Base-by-base conservation (phyloP, 306 rosid species). In the Cucumis melo region DNA sequence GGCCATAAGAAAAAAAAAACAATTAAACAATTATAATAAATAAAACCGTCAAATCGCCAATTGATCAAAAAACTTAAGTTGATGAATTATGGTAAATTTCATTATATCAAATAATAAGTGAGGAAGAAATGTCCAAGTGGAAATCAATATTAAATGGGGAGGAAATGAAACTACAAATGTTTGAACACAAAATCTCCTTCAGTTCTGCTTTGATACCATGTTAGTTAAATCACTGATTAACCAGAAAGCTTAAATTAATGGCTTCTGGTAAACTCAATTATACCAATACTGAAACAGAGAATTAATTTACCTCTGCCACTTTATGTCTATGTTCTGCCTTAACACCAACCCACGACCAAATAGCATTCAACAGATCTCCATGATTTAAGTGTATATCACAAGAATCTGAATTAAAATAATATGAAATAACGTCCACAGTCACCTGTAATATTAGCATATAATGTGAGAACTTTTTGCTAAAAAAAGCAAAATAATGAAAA, bases 281-380 rank as follows among this genome's bases (percentile, higher is more conserved):
- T 46, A 2, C 1, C 51, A 11, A 46, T 46, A 46, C 1, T 46
- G 11, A 3, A 46, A 11, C 51, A 46, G 3, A 46, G 75, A 71
- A 78, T 75, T 76, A 80, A 80, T 82, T 74, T 88, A 93, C 98
- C 96, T 93, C 98, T 9, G 96, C 97, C 78, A 91, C 97, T 93
- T 93, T 91, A 48, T 79, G 86, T 82, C 97, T 91, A 41, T 88
- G 89, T 79, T 88, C 96, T 74, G 85, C 88, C 87, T 88, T 80
- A 77, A 93, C 87, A 85, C 98, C 98, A 71, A 77, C 89, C 98
- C 97, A 93, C 51, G 97, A 88, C 98, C 98, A 93, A 85, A 93
- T 87, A 84, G 96, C 92, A 81, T 89, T 92, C 75, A 93, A 82
- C 71, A 93, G 87, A 77, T 82, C 89, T 79, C 89, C 96, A 42